These are phyloP conservation scores for Euphorbia corollata DNA, from an alignment of 441 rosid species.

Conservation along the genomic window DNA sequence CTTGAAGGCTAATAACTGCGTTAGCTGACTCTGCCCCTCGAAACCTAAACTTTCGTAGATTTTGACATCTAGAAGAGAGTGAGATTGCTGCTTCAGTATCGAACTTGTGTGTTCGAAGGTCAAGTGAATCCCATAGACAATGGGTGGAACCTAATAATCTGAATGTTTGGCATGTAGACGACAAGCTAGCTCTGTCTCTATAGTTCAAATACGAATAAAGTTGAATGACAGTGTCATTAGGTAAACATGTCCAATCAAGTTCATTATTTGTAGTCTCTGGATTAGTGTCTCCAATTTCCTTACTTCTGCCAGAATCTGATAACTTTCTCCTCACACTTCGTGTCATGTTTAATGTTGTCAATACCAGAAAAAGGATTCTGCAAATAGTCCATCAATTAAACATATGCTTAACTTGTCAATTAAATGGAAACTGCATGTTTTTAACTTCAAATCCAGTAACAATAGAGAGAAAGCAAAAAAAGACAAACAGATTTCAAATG, in stretches of 20 bases:
- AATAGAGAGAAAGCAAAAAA: constrained; percentile 7
- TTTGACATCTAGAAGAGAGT: constrained; percentile 31
- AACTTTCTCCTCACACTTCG: constrained; percentile 26
- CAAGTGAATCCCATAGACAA: constrained; percentile 42
- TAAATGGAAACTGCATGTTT: constrained; percentile 9
- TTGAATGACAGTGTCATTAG: constrained; percentile 42
- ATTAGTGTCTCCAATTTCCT: constrained; percentile 18
- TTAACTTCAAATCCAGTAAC: constrained; percentile 9
- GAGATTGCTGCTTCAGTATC: constrained; percentile 22
- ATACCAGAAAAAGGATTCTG: constrained; percentile 12
- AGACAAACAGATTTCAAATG: constrained; percentile 2
- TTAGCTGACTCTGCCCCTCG: constrained; percentile 44
- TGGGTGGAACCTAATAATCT: constrained; percentile 34
- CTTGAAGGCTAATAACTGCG: constrained; percentile 36
- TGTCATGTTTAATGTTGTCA: constrained; percentile 20
- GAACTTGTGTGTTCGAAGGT: constrained; percentile 35
- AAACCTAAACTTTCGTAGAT: constrained; percentile 33
- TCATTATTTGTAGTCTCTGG: constrained; percentile 18
- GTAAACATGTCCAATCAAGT: constrained; percentile 47
- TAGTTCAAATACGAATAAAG: constrained; percentile 38
- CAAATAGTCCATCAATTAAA: constrained; percentile 5
- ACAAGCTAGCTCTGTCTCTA: constrained; percentile 44
- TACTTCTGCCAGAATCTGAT: constrained; percentile 17
- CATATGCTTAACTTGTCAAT: constrained; percentile 5
- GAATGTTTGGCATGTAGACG: constrained; percentile 40